phyloP scores from a whole-genome alignment of 108 stramenopile species.

The Skeletonema menzelii region DNA sequence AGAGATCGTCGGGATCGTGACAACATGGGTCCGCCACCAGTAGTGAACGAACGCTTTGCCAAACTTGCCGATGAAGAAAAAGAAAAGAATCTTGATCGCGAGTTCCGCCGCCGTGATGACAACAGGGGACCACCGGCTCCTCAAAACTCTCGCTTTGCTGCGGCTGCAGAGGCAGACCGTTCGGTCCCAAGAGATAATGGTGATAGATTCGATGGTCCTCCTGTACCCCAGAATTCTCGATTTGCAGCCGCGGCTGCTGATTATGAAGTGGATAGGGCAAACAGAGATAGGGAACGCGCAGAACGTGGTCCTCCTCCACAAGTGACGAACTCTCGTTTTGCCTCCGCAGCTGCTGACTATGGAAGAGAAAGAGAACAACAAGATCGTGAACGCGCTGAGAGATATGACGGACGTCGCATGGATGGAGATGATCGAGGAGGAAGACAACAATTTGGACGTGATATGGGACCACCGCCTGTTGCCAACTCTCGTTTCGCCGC shows the following conservation, averaged over 20 bases:
- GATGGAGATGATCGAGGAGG: constrained; percentile 31
- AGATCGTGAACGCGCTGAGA: constrained; percentile 39
- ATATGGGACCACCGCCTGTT: constrained; percentile 57
- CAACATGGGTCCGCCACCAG: constrained; percentile 61
- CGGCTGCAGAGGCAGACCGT: constrained; percentile 53
- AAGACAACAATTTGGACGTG: constrained; percentile 7
- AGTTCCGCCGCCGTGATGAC: constrained; percentile 19
- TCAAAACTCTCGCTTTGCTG: constrained; percentile 67
- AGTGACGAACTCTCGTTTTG: constrained; percentile 65
- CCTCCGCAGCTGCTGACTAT: constrained; percentile 45
- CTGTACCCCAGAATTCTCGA: constrained; percentile 45
- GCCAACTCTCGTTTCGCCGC: constrained; percentile 48
- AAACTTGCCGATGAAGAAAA: constrained; percentile 69
- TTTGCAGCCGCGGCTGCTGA: constrained; percentile 46
- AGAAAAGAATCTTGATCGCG: constrained; percentile 39
- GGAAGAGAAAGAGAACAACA: constrained; percentile 37
- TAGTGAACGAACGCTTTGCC: constrained; percentile 68
- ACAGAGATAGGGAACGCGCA: constrained; percentile 9
- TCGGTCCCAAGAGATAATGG: constrained; percentile 10
- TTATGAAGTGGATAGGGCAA: constrained; percentile 16
- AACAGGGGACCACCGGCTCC: constrained; percentile 52
- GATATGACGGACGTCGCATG: constrained; percentile 33
- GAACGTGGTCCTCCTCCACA: constrained; percentile 60
- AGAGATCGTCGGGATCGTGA: constrained; percentile 26
- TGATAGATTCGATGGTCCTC: constrained; percentile 28